Percentiles rank a stretch among this genome's conserved stretches.
Conservation (phyloP, 495 filamentous ascomycete genomes). For the Penicillium dipodomyicola region DNA sequence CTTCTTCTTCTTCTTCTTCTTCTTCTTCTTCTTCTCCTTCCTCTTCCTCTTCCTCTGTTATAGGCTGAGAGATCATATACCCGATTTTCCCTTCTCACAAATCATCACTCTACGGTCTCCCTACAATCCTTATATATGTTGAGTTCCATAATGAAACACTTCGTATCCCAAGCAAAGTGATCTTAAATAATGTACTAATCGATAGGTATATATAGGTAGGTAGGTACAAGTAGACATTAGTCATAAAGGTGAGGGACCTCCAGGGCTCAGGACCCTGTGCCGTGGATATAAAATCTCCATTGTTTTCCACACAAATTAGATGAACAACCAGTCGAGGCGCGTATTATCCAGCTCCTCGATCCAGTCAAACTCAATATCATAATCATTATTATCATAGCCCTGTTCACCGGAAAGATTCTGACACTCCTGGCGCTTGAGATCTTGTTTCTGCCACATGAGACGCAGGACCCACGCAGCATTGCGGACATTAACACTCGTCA, state of each 20-base stretch:
- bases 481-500: slow-evolving; percentile 46
- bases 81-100: slow-evolving; percentile 12
- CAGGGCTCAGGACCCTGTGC: too few relatives aligned
- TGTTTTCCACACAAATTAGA: slow-evolving; percentile 24
- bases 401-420: slow-evolving; percentile 1
- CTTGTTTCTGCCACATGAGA: slow-evolving; percentile 49
- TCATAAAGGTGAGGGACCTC: slow-evolving; percentile 3
- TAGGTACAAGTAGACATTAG: slow-evolving; percentile 2
- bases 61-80: slow-evolving; percentile 26
- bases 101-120: background rate
- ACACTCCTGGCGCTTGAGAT: slow-evolving; percentile 26
- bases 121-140: background rate
- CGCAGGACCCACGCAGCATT: slow-evolving; percentile 48
- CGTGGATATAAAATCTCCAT: background rate
- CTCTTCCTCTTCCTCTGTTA: background rate
- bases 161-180: background rate
- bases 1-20: background rate
- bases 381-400: slow-evolving; percentile 17
- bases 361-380: slow-evolving; percentile 45
- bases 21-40: background rate
- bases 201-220: background rate
- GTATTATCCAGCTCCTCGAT: slow-evolving; percentile 47
- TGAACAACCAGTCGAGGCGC: slow-evolving; percentile 48
- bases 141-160: background rate
- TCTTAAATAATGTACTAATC: background rate